Base-by-base conservation (phyloP, 164 flowering plant species). In the Liriodendron chinense region DNA sequence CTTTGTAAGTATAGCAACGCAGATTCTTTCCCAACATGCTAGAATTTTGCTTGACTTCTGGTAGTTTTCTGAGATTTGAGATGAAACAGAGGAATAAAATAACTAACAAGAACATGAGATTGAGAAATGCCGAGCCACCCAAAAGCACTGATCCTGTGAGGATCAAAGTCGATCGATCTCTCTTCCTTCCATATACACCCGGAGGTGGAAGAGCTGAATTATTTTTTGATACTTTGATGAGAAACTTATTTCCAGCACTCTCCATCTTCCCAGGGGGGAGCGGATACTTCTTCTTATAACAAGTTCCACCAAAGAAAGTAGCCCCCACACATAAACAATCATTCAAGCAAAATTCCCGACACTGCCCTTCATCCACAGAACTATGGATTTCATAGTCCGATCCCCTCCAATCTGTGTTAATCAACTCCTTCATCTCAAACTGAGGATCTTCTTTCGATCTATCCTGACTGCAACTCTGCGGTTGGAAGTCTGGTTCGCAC, bases 311-410 rank as follows among this genome's bases (percentile, higher is more conserved):
- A 13, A 73, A 63, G 56, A 57, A 82, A 23, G 85, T 73, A 1
- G 86, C 89, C 34, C 76, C 87, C n/a, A 80, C 84, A 62, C 94
- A 89, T 8, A 80, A 68, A 70, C 91, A 88, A 68, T 91, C 91
- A 13, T 48, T 25, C 77, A 84, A 68, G 80, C 91, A 89, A 62
- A 76, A 73, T 2, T 74, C 25, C 50, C 76, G 79, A 75, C 93
- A 90, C 57, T 75, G 68, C 0, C 74, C 69, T 28, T 76, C 78
- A 0, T 65, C 48, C 12, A 76, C 70, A 0, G 18, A 2, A n/a
- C 7, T 13, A 13, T 47, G 48, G 6, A 16, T 1, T 20, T 70
- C 50, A 9, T 7, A 76, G 8, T 64, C 70, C 10, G 56, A 10
- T 2, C 9, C 14, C 7, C 70, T 74, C 78, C 78, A 76, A 64